Percentiles rank a stretch among this genome's conserved stretches.
Evolutionary conservation across 2,329 filamentous ascomycete genomes (phyloP).

Genomic region (Exophiala aquamarina): DNA sequence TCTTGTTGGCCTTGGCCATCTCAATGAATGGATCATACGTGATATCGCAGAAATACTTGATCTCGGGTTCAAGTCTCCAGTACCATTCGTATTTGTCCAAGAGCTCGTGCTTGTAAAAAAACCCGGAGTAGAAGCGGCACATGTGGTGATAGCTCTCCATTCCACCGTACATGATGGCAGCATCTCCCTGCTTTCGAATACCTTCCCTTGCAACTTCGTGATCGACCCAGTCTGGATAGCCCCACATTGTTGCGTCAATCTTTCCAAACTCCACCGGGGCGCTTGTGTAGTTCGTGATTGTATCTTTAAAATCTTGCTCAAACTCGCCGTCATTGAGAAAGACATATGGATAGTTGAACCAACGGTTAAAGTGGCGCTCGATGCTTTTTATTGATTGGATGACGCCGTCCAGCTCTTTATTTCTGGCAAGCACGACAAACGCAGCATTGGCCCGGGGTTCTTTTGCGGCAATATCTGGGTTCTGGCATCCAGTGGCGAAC

Average conservation of each 20-base stretch:
- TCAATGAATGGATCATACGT: conserved; percentile 97
- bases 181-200: conserved; percentile 93
- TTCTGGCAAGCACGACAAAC: conserved; percentile 91
- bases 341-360: conserved; percentile 98
- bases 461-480: conserved; percentile 68
- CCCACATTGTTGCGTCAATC: conserved; percentile 90
- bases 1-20: conserved; percentile 95
- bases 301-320: conserved; percentile 88
- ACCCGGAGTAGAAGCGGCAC: conserved; percentile 99
- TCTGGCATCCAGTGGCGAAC: conserved; percentile 85
- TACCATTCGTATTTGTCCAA: conserved; percentile 99
- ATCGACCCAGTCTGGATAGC: conserved; percentile 95
- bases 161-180: conserved; percentile 98
- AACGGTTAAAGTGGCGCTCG: conserved; percentile 97
- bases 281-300: conserved; percentile 86
- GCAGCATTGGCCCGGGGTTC: conserved; percentile 86
- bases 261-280: conserved; percentile 86
- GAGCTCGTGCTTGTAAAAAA: conserved; percentile 96
- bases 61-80: conserved; percentile 97
- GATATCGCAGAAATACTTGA: conserved; percentile 99
- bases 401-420: conserved; percentile 94
- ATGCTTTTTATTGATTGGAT: conserved; percentile 97
- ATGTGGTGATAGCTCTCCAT: conserved; percentile 99
- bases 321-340: conserved; percentile 98
- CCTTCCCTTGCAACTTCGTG: conserved; percentile 91